Evolutionary conservation across 2,329 filamentous ascomycete genomes (phyloP).

Genomic region (Metarhizium guizhouense): DNA sequence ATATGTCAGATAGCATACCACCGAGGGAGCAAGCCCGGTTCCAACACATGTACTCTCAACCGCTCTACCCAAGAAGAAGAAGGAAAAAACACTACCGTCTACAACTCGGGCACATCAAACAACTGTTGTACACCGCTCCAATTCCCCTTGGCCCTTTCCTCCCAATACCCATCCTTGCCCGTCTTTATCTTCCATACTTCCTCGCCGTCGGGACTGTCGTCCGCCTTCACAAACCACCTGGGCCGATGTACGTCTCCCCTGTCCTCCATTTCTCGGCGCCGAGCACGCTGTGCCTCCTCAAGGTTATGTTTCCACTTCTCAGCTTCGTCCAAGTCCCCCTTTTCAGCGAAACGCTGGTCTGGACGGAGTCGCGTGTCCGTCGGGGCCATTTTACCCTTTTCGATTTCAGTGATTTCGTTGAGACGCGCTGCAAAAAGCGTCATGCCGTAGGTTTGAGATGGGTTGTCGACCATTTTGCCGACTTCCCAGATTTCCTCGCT

Average conservation of each 20-base stretch:
- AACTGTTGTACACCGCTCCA: constrained; percentile 53
- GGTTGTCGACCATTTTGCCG: constrained; percentile 69
- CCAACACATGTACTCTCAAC: too few species aligned
- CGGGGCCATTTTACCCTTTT: constrained; percentile 62
- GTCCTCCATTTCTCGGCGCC: constrained; percentile 68
- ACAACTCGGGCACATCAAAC: constrained; percentile 27
- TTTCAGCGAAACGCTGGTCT: constrained; percentile 79
- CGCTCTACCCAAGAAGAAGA: background rate
- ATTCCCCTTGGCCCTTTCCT: constrained; percentile 59
- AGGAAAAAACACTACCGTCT: constrained; percentile 6
- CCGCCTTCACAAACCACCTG: constrained; percentile 73
- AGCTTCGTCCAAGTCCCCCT: constrained; percentile 72
- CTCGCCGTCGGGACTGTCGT: constrained; percentile 48
- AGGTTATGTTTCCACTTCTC: constrained; percentile 75
- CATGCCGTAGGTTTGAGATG: constrained; percentile 75
- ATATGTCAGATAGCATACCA: too few species aligned
- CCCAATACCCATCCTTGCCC: constrained; percentile 90
- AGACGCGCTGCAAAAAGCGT: constrained; percentile 77
- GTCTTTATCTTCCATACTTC: constrained; percentile 68
- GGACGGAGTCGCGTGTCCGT: constrained; percentile 80
- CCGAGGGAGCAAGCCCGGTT: too few species aligned
- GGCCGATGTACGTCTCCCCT: constrained; percentile 64
- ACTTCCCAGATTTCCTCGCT: constrained; percentile 70
- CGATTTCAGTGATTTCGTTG: constrained; percentile 79
- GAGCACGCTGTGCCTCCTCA: constrained; percentile 74